Percentiles rank a stretch among this genome's conserved stretches.
Conservation (phyloP, 2,329 filamentous ascomycete species). For the Trichothecium roseum region DNA sequence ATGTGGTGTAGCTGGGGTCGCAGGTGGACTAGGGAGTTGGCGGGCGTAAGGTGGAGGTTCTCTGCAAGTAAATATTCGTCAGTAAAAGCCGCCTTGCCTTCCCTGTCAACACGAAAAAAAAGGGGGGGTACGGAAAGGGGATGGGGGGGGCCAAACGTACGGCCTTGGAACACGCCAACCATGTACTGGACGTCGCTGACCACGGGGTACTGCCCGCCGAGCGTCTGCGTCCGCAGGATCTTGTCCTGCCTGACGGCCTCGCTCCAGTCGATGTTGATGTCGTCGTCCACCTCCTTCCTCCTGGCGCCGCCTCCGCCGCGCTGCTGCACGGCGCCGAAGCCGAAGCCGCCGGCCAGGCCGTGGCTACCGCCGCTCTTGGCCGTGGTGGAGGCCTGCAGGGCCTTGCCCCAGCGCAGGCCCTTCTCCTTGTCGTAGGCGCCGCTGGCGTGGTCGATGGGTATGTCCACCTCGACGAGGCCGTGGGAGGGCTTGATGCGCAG, state of each 20-base stretch:
- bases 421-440: slow-evolving; percentile 74
- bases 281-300: slow-evolving; percentile 32
- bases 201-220: slow-evolving; percentile 70
- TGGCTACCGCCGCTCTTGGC: slow-evolving; percentile 55
- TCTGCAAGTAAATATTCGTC: slow-evolving; percentile 34
- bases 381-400: slow-evolving; percentile 51
- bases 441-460: slow-evolving; percentile 59
- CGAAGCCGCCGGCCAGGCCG: slow-evolving; percentile 65
- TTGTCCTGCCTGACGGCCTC: slow-evolving; percentile 59
- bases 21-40: slow-evolving; percentile 76
- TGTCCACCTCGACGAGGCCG: slow-evolving; percentile 83
- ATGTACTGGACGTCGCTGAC: slow-evolving; percentile 73
- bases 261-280: slow-evolving; percentile 48
- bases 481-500: slow-evolving; percentile 73
- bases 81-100: slow-evolving; percentile 6
- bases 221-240: slow-evolving; percentile 69
- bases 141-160: slow-evolving; percentile 35
- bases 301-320: slow-evolving; percentile 16
- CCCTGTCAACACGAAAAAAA: too few relatives aligned
- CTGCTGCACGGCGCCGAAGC: slow-evolving; percentile 41
- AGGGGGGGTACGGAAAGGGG: too few relatives aligned
- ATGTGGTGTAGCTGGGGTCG: slow-evolving; percentile 89
- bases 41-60: slow-evolving; percentile 76
- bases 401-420: slow-evolving; percentile 73
- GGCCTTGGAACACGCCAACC: slow-evolving; percentile 79